Conservation (phyloP, 176 grass and related monocot species). For the Carex parvula region DNA sequence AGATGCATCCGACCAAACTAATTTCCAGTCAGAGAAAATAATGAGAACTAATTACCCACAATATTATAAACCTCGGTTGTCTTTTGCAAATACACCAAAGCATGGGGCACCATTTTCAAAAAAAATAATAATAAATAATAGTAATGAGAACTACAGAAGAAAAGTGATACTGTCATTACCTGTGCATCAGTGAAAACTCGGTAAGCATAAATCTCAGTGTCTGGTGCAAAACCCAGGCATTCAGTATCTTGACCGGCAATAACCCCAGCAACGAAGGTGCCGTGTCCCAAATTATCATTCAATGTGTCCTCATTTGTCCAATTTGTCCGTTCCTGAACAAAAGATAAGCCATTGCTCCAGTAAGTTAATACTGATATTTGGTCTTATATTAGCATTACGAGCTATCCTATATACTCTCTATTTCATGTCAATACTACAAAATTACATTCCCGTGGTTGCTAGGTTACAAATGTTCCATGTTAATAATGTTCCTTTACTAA, state of each 20-base stretch:
- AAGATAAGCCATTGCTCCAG: slow-evolving; percentile 15
- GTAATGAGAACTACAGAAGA: background rate
- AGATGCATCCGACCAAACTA: background rate
- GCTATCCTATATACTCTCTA: slow-evolving; percentile 7
- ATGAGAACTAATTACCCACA: background rate
- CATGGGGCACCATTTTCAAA: too few species aligned
- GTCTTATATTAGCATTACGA: slow-evolving; percentile 12
- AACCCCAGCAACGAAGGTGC: slow-evolving; percentile 97
- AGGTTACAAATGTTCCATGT: background rate
- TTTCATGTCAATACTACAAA: background rate
- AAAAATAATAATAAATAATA: background rate
- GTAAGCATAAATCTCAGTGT: slow-evolving; percentile 96
- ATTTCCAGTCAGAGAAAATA: background rate
- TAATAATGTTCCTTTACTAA: too few species aligned
- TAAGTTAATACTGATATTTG: slow-evolving; percentile 5
- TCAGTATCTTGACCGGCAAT: slow-evolving; percentile 95
- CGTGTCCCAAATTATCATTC: slow-evolving; percentile 97
- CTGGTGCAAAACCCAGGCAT: slow-evolving; percentile 89
- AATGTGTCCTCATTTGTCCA: slow-evolving; percentile 99
- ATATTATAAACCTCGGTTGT: background rate
- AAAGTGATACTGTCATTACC: slow-evolving; percentile 44
- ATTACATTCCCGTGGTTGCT: background rate
- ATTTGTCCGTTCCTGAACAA: slow-evolving; percentile 89
- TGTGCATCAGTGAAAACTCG: slow-evolving; percentile 98
- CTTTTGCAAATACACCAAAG: background rate